These are phyloP conservation scores for Musa balbisiana DNA, from an alignment of 202 grass and related monocot species.

Conservation along the genomic window DNA sequence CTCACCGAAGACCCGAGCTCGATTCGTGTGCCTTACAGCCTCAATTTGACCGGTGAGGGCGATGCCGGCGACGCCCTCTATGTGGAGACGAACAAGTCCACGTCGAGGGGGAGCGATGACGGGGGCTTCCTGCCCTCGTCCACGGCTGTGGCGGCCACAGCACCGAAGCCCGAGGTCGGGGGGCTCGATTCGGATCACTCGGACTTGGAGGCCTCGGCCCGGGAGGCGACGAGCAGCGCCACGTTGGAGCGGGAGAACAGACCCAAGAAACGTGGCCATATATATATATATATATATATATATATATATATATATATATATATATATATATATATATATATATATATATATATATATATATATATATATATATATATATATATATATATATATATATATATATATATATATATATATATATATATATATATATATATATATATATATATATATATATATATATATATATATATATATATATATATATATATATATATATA, in stretches of 20 bases:
- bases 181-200: not conserved
- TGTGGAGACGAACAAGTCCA: not conserved
- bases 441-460: no score
- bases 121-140: no score
- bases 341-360: no score
- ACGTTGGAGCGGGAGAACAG: not conserved
- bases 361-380: no score
- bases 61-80: not conserved
- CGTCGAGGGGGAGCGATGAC: not conserved
- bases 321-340: no score
- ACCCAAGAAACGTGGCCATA: slow-evolving; percentile 4
- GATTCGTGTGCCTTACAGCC: not conserved
- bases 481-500: no score
- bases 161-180: not conserved
- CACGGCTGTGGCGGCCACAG: not conserved
- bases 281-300: no score
- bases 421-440: no score
- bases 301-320: no score
- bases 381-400: no score
- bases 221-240: not conserved
- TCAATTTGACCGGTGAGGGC: not conserved
- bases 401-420: no score
- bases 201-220: not conserved
- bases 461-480: no score
- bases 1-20: not conserved